Conservation (phyloP, 192 early-diverging fungal genomes). For the Coemansia sp. region DNA sequence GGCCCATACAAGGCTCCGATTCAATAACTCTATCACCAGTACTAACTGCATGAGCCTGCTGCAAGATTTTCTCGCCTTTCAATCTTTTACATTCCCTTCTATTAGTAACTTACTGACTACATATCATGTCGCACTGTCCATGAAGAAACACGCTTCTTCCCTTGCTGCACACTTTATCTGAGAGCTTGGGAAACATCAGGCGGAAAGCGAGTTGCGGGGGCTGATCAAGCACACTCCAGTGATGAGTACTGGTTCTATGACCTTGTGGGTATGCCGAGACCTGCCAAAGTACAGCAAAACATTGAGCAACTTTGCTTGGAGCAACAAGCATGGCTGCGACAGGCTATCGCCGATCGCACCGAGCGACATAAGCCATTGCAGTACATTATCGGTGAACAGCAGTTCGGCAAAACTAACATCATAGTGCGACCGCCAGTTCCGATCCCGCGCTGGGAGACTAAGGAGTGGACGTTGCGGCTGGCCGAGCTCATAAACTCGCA, state of each 20-base stretch:
- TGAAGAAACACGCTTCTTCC: conserved; percentile 40
- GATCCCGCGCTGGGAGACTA: conserved; percentile 93
- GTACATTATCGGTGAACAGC: conserved; percentile 87
- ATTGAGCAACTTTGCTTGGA: conserved; percentile 20
- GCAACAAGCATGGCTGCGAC: conserved; percentile 52
- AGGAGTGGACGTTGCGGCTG: conserved; percentile 81
- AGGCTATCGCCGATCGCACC: conserved; percentile 58
- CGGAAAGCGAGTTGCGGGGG: conserved; percentile 40
- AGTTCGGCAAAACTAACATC: conserved; percentile 79
- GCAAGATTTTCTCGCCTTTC: too few relatives aligned
- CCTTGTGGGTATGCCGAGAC: conserved; percentile 39
- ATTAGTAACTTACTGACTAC: too few relatives aligned
- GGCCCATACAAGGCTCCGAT: too few relatives aligned
- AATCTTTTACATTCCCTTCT: too few relatives aligned
- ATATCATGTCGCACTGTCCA: conserved; percentile 38
- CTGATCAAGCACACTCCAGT: conserved; percentile 19
- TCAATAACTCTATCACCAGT: too few relatives aligned
- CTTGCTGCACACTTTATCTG: conserved; percentile 25
- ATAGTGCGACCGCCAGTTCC: conserved; percentile 68
- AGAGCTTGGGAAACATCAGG: conserved; percentile 38
- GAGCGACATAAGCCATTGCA: conserved; percentile 80
- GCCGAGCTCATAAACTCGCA: conserved; percentile 46
- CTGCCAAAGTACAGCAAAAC: conserved; percentile 30
- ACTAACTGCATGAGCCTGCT: too few relatives aligned
- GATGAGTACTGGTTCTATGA: not conserved